phyloP scores from a whole-genome alignment of 495 filamentous ascomycete species.

The Oidiodendron maius region DNA sequence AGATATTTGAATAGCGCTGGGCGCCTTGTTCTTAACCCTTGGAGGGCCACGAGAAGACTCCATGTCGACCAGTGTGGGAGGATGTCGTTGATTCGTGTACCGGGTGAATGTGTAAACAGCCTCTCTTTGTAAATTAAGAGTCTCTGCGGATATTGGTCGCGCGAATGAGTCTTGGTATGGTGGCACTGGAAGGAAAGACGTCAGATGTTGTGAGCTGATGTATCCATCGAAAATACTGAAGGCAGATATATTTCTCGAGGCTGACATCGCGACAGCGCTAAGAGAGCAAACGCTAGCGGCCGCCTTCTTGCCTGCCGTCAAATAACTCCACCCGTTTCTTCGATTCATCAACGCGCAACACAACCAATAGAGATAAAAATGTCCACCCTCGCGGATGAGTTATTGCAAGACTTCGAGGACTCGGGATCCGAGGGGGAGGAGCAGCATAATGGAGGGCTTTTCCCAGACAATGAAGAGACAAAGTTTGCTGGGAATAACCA shows the following conservation, averaged over 20 bases:
- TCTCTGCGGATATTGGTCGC: too few relatives aligned
- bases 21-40: constrained; percentile 95
- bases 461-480: constrained; percentile 28
- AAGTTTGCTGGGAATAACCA: constrained; percentile 22
- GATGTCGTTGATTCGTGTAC: neutral
- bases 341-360: neutral
- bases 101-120: too few relatives aligned
- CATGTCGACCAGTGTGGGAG: constrained; percentile 47
- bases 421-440: constrained; percentile 56
- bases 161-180: too few relatives aligned
- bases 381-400: constrained; percentile 75
- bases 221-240: too few relatives aligned
- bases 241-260: neutral
- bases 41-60: constrained; percentile 91
- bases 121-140: too few relatives aligned
- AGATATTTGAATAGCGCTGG: constrained; percentile 81
- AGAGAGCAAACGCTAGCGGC: neutral
- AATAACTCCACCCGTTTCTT: neutral
- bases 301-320: neutral
- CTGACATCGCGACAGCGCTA: neutral
- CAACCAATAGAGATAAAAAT: constrained; percentile 32
- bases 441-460: constrained; percentile 40
- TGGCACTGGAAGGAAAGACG: too few relatives aligned
- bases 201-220: too few relatives aligned
- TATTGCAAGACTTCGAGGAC: constrained; percentile 87